Evolutionary conservation across 148 eudicot species (phyloP).

Genomic region (Chenopodium quinoa): DNA sequence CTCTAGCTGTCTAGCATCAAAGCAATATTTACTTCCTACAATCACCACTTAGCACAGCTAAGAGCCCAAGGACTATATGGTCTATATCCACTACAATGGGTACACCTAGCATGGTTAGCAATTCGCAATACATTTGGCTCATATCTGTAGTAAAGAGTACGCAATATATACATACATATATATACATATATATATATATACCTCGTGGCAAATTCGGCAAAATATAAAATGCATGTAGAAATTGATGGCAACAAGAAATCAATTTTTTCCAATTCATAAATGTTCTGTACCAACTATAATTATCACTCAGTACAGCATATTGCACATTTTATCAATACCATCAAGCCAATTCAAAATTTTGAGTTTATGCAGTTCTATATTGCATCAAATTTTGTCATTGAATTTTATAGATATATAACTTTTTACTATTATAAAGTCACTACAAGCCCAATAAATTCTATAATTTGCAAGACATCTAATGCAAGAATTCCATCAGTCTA

Average conservation of each 20-base stretch:
- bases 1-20: background rate
- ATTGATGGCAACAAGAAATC: background rate
- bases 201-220: background rate
- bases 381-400: no score
- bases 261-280: background rate
- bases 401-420: no score
- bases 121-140: background rate
- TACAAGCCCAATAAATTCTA: no score
- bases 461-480: background rate
- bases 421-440: no score
- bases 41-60: background rate
- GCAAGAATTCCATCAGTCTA: background rate
- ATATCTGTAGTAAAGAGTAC: background rate
- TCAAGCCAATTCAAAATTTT: background rate
- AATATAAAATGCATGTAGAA: no score
- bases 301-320: background rate
- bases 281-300: background rate
- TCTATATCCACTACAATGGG: background rate
- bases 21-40: background rate
- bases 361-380: background rate
- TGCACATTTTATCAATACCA: background rate
- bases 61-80: background rate
- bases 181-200: background rate
- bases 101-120: background rate
- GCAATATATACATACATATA: no score